Base-by-base conservation (phyloP, 345 rosid genomes). In the Litchi chinensis region DNA sequence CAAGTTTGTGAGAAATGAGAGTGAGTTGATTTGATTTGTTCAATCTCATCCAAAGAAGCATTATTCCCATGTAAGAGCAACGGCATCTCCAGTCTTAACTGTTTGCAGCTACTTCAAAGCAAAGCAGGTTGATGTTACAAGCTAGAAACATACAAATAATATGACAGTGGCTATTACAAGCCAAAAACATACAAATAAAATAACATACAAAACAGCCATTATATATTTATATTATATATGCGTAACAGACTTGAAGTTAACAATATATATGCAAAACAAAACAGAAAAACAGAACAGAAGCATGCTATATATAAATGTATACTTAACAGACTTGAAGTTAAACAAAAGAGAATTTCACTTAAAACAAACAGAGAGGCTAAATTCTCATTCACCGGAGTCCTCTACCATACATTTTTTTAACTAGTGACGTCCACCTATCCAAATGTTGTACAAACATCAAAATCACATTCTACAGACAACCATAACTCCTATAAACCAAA, bases 1-100 rank as follows among this genome's bases (percentile, higher is more conserved):
- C 68, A 41, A 50, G 78, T 13, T 65, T 65, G 8, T 48, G 46
- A 67, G 76, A 63, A 37, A 74, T 44, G 24, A 32, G 72, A 68
- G 64, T 9, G 52, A 73, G 32, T 24, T 9, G 54, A 43, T 54
- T 5, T 48, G 11, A 77, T 68, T 44, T 44, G 71, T 63, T 77
- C 70, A 46, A 16, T 60, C 37, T 64, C 37, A 40, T 15, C 18
- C 40, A 6, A 10, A 43, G 70, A 15, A 71, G 68, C 79, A 78
- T 78, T 50, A 18, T 19, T 28, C 37, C 67, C 40, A 65, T 65
- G 19, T 28, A 65, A 65, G 44, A 12, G 41, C 39, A 28, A 37
- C 6, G 41, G 43, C 69, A 65, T 28, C 40, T 37, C 46, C 44
- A 65, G 37, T 32, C 44, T 37, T 37, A 37, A 3, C 37, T 24